Evolutionary conservation across 176 grass and related monocot genomes (phyloP).

Genomic region (Juncus inflexus): DNA sequence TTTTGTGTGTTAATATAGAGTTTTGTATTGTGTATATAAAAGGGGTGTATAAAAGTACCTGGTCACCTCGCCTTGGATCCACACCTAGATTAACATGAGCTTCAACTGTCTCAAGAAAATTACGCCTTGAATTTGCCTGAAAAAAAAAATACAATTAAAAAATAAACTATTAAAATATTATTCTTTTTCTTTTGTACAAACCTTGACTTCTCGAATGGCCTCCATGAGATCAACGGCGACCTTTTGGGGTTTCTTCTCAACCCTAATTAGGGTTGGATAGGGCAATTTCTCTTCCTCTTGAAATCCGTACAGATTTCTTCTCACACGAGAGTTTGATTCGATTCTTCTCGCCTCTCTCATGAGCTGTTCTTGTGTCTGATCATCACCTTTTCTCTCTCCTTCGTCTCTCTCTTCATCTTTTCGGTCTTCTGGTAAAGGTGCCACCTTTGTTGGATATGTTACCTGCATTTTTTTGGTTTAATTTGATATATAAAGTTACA

Average conservation of each 20-base stretch:
- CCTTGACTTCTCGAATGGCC: constrained; percentile 81
- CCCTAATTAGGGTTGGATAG: constrained; percentile 57
- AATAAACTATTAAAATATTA: not conserved
- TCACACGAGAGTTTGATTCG: constrained; percentile 27
- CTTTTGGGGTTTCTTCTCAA: constrained; percentile 64
- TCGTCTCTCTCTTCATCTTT: constrained; percentile 12
- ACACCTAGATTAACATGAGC: constrained; percentile 97
- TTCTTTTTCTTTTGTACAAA: constrained; percentile 15
- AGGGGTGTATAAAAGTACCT: constrained; percentile 30
- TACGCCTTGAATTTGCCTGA: constrained; percentile 65
- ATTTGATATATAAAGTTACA: too few relatives aligned
- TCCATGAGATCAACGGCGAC: constrained; percentile 69
- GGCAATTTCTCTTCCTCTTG: constrained; percentile 58
- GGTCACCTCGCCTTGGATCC: constrained; percentile 90
- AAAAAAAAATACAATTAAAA: constrained; percentile 14
- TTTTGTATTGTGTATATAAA: not conserved
- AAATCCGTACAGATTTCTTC: constrained; percentile 46
- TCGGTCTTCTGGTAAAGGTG: constrained; percentile 65
- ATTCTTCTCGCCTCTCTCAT: constrained; percentile 50
- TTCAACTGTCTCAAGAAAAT: constrained; percentile 83
- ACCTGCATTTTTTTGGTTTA: constrained; percentile 25
- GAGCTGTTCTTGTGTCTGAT: constrained; percentile 29
- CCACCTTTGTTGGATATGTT: constrained; percentile 60
- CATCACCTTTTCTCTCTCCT: constrained; percentile 16
- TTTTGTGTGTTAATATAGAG: not conserved